phyloP scores from a whole-genome alignment of 2,329 filamentous ascomycete species.

The Fonsecaea multimorphosa region DNA sequence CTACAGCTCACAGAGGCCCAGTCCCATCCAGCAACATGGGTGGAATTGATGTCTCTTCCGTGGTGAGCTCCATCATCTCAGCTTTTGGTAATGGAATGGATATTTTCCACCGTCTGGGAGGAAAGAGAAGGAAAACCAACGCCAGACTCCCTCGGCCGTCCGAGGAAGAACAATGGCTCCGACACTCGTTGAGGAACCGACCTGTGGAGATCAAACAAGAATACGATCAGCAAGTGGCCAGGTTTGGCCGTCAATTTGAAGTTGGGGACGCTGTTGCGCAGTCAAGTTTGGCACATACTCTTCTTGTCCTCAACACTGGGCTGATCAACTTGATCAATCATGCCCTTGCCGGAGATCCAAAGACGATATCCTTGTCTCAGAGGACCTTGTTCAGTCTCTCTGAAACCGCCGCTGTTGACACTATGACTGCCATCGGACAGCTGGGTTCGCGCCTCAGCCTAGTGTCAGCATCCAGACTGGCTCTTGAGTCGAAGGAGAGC shows the following conservation, averaged over 20 bases:
- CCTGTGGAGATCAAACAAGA: slow-evolving; percentile 35
- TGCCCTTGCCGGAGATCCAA: slow-evolving; percentile 29
- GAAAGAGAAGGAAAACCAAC: slow-evolving; percentile 32
- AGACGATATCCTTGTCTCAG: slow-evolving; percentile 25
- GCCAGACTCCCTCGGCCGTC: slow-evolving; percentile 31
- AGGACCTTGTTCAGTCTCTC: slow-evolving; percentile 35
- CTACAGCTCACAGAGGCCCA: background rate
- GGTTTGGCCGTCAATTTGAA: slow-evolving; percentile 36
- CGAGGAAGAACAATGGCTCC: slow-evolving; percentile 37
- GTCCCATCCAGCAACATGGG: slow-evolving; percentile 25
- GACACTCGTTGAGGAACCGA: slow-evolving; percentile 33
- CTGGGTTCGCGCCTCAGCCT: slow-evolving; percentile 35
- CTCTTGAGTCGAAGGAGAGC: slow-evolving; percentile 14
- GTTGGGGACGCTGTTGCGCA: slow-evolving; percentile 37
- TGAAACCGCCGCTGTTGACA: slow-evolving; percentile 38
- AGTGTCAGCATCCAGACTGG: slow-evolving; percentile 5
- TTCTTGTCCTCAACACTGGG: slow-evolving; percentile 40
- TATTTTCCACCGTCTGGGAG: slow-evolving; percentile 36
- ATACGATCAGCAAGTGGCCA: slow-evolving; percentile 36
- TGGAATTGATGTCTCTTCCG: slow-evolving; percentile 35
- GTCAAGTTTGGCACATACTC: slow-evolving; percentile 38
- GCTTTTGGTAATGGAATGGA: slow-evolving; percentile 38
- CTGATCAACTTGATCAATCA: slow-evolving; percentile 39
- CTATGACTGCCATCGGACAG: slow-evolving; percentile 39
- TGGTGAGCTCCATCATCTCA: slow-evolving; percentile 39